Base-by-base conservation (phyloP, 805 yeast genomes). In the Sugiyamaella lignohabitans region DNA sequence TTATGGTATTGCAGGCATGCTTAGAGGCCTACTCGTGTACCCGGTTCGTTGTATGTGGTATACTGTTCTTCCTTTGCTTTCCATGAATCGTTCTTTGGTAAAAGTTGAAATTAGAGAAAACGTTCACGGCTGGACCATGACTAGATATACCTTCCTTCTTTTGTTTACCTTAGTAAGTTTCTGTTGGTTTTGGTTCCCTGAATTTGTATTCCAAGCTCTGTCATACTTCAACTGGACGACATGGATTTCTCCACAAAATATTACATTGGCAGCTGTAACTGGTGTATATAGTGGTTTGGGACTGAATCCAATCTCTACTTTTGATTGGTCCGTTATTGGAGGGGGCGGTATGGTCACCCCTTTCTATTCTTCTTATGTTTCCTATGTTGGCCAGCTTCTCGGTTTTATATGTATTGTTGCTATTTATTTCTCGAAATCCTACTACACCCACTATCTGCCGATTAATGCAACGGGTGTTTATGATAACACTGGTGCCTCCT, bases 171-270 rank as follows among this genome's bases (percentile, higher is more conserved):
- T 56, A 16, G 60, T 60, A 16, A 62, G 73, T 32, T 79, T 80
- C 55, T 50, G 70, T 8, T 82, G 80, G 75, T 77, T 74, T 58
- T 82, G 84, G 80, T 65, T 82, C 53, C 87, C 89, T 11, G 82
- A 79, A 45, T 82, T 69, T 59, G 67, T 84, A 17, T 80, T 80
- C 65, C 67, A 70, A 21, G 85, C 80, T 1, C 70, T 84, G 44
- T 72, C 80, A 1, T 73, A 73, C 54, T 84, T 84, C 63, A 76
- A 71, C 56, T 79, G 84, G 84, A 73, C 75, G 56, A 72, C 64
- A 32, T 78, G 83, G 82, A 76, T 76, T 40, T 66, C 52, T 1
- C 66, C 67, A 17, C 60, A 78, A 51, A 80, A 80, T 57, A 76
- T 78, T 47, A 68, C 73, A 34, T 73, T 78, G 4, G 81, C 80